A percentile compares a stretch with the other conserved stretches of the same genome.
Evolutionary conservation across 805 yeast species (phyloP).

Genomic region (Candida koratica): DNA sequence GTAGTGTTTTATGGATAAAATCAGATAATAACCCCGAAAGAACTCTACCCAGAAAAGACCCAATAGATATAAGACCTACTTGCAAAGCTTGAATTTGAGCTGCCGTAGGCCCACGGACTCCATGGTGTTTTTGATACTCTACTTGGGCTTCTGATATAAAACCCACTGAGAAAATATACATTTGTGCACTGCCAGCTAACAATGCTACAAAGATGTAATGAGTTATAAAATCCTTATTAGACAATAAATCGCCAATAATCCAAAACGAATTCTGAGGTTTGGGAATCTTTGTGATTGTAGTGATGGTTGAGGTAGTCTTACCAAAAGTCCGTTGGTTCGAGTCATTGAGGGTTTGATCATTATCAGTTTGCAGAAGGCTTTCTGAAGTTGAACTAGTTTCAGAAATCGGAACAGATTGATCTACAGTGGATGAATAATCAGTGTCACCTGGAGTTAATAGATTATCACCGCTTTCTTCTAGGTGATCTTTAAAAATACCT

Average conservation of each 20-base stretch:
- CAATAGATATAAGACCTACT: slow-evolving; percentile 61
- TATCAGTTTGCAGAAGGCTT: slow-evolving; percentile 9
- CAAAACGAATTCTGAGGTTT: slow-evolving; percentile 14
- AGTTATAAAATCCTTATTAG: slow-evolving; percentile 38
- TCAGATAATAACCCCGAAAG: slow-evolving; percentile 66
- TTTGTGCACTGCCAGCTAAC: slow-evolving; percentile 63
- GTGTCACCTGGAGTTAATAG: slow-evolving; percentile 2
- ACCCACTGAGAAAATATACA: slow-evolving; percentile 71
- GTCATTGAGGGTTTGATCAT: neutral
- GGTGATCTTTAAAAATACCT: slow-evolving; percentile 29
- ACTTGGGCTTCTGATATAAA: slow-evolving; percentile 54
- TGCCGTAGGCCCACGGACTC: slow-evolving; percentile 15
- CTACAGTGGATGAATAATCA: slow-evolving; percentile 3
- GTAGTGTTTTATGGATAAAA: slow-evolving; percentile 45
- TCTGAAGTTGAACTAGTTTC: slow-evolving; percentile 17
- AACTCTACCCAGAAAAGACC: slow-evolving; percentile 64
- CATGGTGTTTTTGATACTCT: slow-evolving; percentile 13
- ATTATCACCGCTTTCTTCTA: slow-evolving; percentile 18
- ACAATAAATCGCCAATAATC: slow-evolving; percentile 20
- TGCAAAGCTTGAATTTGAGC: slow-evolving; percentile 62
- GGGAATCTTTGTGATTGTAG: slow-evolving; percentile 7
- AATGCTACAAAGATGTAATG: slow-evolving; percentile 55
- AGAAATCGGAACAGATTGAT: slow-evolving; percentile 9
- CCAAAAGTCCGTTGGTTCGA: slow-evolving; percentile 11
- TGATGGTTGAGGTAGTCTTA: neutral